These are phyloP conservation scores for Podaxis sp. DNA, from an alignment of 768 basidiomycete genomes.

Conservation along the genomic window DNA sequence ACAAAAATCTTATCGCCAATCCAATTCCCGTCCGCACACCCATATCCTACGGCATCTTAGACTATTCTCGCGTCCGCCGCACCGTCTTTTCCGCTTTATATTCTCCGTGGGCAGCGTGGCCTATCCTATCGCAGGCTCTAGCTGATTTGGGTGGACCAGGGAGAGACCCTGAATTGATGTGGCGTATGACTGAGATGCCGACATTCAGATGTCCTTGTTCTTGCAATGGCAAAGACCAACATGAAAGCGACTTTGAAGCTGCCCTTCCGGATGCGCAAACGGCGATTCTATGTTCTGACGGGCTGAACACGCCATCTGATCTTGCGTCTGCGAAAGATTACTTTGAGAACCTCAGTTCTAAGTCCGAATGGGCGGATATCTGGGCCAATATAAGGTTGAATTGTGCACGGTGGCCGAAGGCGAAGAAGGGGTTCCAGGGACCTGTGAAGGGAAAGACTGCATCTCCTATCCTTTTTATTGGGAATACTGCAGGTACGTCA, in stretches of 20 bases:
- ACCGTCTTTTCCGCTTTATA: constrained; percentile 35
- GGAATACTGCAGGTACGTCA: constrained; percentile 37
- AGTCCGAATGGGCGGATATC: constrained; percentile 31
- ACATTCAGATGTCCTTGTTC: constrained; percentile 28
- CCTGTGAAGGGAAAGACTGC: constrained; percentile 38
- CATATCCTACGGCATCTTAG: constrained; percentile 35
- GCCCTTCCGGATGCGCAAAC: constrained; percentile 20
- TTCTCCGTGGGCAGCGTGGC: constrained; percentile 33
- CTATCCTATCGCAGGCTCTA: constrained; percentile 33
- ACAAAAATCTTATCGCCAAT: constrained; percentile 26
- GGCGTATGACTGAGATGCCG: constrained; percentile 18
- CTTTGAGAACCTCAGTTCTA: constrained; percentile 23
- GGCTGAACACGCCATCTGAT: constrained; percentile 27
- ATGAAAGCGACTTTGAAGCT: constrained; percentile 7
- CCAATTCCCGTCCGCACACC: constrained; percentile 35
- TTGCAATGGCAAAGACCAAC: constrained; percentile 21
- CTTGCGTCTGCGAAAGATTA: constrained; percentile 30
- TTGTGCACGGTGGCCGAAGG: constrained; percentile 17
- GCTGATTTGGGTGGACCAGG: constrained; percentile 28
- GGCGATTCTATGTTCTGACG: constrained; percentile 37
- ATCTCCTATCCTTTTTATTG: constrained; percentile 38
- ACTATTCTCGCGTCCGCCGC: constrained; percentile 30
- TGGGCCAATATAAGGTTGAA: constrained; percentile 28
- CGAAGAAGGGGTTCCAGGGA: constrained; percentile 23
- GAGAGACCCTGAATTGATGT: constrained; percentile 31